A percentile compares a stretch with the other conserved stretches of the same genome.
Evolutionary conservation across 192 early-diverging fungal species (phyloP).

Genomic region (Backusella morwellensis): DNA sequence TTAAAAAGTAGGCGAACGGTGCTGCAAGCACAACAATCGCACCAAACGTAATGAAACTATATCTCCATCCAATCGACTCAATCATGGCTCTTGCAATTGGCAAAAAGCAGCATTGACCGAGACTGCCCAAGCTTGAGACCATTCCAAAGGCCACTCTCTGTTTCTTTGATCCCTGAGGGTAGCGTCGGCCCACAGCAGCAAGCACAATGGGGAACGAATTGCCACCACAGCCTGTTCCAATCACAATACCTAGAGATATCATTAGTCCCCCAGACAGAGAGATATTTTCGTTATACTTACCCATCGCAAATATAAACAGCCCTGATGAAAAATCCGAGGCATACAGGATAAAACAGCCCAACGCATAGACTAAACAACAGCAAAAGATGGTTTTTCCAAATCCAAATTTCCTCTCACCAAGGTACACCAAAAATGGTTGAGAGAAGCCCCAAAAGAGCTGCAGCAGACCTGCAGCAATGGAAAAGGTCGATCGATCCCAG

Average conservation of each 20-base stretch:
- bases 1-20: slow-evolving; percentile 22
- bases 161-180: slow-evolving; percentile 15
- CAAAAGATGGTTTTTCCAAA: slow-evolving; percentile 18
- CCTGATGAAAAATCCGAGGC: neutral
- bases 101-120: slow-evolving; percentile 37
- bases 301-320: slow-evolving; percentile 28
- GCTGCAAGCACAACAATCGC: neutral
- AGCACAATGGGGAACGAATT: slow-evolving; percentile 35
- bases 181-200: slow-evolving; percentile 26
- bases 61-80: slow-evolving; percentile 21
- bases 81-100: slow-evolving; percentile 29
- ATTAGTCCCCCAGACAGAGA: too few species aligned
- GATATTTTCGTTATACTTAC: neutral
- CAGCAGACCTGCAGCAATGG: slow-evolving; percentile 29
- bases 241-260: neutral
- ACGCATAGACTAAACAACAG: slow-evolving; percentile 4
- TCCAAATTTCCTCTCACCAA: slow-evolving; percentile 23
- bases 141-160: slow-evolving; percentile 32
- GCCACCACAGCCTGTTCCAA: slow-evolving; percentile 31
- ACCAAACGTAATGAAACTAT: slow-evolving; percentile 20
- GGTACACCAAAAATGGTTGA: slow-evolving; percentile 27
- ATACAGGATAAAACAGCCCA: slow-evolving; percentile 19
- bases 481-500: slow-evolving; percentile 30
- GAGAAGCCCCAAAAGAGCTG: slow-evolving; percentile 31
- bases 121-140: slow-evolving; percentile 35